These are phyloP conservation scores for Wickerhamomyces sydowiorum DNA, from an alignment of 805 yeast species.

Conservation along the genomic window DNA sequence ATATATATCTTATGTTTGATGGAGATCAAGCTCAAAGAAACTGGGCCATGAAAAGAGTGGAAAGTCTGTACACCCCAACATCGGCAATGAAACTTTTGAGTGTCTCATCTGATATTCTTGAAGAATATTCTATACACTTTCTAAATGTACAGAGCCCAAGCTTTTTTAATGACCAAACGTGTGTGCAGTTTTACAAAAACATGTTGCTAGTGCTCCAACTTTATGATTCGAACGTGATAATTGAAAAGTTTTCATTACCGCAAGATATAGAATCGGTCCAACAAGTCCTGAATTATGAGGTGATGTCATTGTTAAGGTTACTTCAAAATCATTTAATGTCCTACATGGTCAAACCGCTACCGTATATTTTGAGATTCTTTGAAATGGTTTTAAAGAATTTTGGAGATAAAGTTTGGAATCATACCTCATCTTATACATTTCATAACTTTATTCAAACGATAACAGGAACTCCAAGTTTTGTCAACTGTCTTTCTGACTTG, in stretches of 20 bases:
- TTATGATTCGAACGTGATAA: slow-evolving; percentile 30
- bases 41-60: slow-evolving; percentile 41
- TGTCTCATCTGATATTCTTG: slow-evolving; percentile 35
- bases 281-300: slow-evolving; percentile 21
- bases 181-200: slow-evolving; percentile 44
- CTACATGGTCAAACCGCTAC: slow-evolving; percentile 34
- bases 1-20: slow-evolving; percentile 48
- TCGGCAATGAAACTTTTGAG: slow-evolving; percentile 16
- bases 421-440: slow-evolving; percentile 47
- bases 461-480: slow-evolving; percentile 46
- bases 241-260: slow-evolving; percentile 22
- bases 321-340: slow-evolving; percentile 50
- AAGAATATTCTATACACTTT: slow-evolving; percentile 50
- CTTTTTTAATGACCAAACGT: slow-evolving; percentile 35
- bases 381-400: slow-evolving; percentile 36
- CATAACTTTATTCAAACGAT: slow-evolving; percentile 55
- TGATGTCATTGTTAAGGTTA: slow-evolving; percentile 32
- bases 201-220: slow-evolving; percentile 30
- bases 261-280: slow-evolving; percentile 17
- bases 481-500: slow-evolving; percentile 17
- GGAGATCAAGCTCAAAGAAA: slow-evolving; percentile 39
- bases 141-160: slow-evolving; percentile 48
- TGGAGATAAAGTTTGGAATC: slow-evolving; percentile 46
- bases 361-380: slow-evolving; percentile 46
- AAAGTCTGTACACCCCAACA: slow-evolving; percentile 8